Base-by-base conservation (phyloP, 2,329 filamentous ascomycete genomes). In the Talaromyces funiculosus region DNA sequence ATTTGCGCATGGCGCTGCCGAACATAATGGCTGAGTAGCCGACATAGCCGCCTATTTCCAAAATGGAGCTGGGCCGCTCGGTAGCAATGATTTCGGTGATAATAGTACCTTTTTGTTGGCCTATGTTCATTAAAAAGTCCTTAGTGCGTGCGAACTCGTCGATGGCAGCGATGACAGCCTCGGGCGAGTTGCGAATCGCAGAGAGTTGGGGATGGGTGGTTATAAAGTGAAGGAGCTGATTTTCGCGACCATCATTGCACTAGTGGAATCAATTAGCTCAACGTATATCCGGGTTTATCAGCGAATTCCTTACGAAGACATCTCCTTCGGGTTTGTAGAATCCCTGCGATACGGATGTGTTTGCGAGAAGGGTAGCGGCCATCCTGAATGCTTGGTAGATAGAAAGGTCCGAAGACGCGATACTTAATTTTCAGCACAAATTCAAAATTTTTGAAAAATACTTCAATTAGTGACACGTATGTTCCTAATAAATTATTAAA, bases 21-120 rank as follows among this genome's bases (percentile, higher is more conserved):
- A 92, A 92, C 1, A 90, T 80, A 61, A 92, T 83, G 61, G 86
- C 86, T 0, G 89, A 92, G 77, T 92, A 92, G 45, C 89, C 90
- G n/a, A 90, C 81, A 71, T 92, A 92, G 29, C 88, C 87, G 40
- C 90, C 89, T 0, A 92, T 80, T 71, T 93, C 89, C 40, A 92
- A 81, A 84, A 90, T 89, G 2, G 79, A 78, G 43, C 82, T 72
- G 0, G 88, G 88, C 69, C 86, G 87, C 38, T 81, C 76, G 62
- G 87, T 77, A 18, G 77, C 77, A 61, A 92, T 90, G 38, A 90
- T 71, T 45, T 87, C 80, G 16, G 81, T 81, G 0, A 92, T 83
- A 55, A 89, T 87, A 63, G 78, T 80, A 33, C 87, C 89, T 74
- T 92, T 92, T 69, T 85, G 80, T 66, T 86, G 81, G 49, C 89